These are phyloP conservation scores for Bimuria novae-zelandiae DNA, from an alignment of 2,329 filamentous ascomycete species.

Conservation along the genomic window DNA sequence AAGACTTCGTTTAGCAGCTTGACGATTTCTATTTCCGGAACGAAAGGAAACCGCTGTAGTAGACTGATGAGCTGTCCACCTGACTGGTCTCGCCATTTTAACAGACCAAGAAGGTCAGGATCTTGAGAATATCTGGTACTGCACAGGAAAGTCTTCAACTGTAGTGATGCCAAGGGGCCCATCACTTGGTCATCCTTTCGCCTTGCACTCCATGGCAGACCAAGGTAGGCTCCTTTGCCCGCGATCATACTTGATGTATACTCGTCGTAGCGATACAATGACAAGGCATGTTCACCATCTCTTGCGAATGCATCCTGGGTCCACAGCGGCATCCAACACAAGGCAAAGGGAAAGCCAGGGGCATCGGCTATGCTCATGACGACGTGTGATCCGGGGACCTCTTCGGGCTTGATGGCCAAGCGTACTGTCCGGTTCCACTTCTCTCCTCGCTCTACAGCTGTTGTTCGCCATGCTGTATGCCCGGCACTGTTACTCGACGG, in stretches of 20 bases:
- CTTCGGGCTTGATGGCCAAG: slow-evolving; percentile 74
- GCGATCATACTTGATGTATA: slow-evolving; percentile 74
- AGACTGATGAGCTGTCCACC: slow-evolving; percentile 73
- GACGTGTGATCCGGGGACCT: slow-evolving; percentile 82
- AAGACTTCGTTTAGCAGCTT: slow-evolving; percentile 90
- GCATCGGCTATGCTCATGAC: slow-evolving; percentile 89
- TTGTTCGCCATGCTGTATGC: slow-evolving; percentile 86
- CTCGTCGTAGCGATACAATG: slow-evolving; percentile 92
- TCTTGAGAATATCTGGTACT: slow-evolving; percentile 96
- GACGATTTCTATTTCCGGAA: slow-evolving; percentile 96
- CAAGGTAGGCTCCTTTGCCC: slow-evolving; percentile 85
- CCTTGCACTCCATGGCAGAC: slow-evolving; percentile 78
- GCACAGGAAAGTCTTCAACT: slow-evolving; percentile 83
- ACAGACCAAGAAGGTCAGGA: slow-evolving; percentile 77
- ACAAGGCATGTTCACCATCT: slow-evolving; percentile 79
- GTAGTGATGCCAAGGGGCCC: slow-evolving; percentile 78
- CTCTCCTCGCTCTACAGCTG: slow-evolving; percentile 76
- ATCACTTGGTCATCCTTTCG: slow-evolving; percentile 75
- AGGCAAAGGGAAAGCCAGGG: slow-evolving; percentile 84
- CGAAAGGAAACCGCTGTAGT: slow-evolving; percentile 84
- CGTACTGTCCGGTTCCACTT: slow-evolving; percentile 88
- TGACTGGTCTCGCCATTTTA: slow-evolving; percentile 82
- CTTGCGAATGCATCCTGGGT: slow-evolving; percentile 85
- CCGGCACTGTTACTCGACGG: slow-evolving; percentile 79
- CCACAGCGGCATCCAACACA: slow-evolving; percentile 94